Evolutionary conservation across 164 flowering plant species (phyloP).

Genomic region (Echeveria elegans): DNA sequence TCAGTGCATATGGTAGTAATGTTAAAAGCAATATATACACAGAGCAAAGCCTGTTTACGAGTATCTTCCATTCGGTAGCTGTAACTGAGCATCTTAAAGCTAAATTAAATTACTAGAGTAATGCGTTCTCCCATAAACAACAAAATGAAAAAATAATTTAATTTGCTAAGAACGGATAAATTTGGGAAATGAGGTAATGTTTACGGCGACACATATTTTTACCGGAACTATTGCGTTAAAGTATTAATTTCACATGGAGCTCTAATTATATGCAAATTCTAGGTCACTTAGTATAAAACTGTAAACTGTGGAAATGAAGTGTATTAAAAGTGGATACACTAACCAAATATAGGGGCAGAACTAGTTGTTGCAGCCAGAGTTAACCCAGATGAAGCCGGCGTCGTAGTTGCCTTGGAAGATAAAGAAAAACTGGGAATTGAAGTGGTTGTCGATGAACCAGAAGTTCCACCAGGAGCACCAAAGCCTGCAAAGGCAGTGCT

Average conservation of each 20-base stretch:
- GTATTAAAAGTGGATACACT: conserved; percentile 13
- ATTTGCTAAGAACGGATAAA: neutral
- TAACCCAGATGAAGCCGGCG: conserved; percentile 32
- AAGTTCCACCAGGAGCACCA: conserved; percentile 17
- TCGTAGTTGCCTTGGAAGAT: conserved; percentile 21
- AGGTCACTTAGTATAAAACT: neutral
- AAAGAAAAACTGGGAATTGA: conserved; percentile 33
- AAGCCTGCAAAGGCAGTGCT: conserved; percentile 12
- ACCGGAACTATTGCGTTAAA: neutral
- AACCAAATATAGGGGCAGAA: conserved; percentile 38
- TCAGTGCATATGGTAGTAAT: neutral
- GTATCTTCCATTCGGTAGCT: neutral
- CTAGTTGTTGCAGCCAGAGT: conserved; percentile 27
- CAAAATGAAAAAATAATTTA: neutral
- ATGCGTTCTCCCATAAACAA: too few relatives aligned
- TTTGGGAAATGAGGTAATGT: too few relatives aligned
- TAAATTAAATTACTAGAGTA: too few relatives aligned
- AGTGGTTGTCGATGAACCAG: conserved; percentile 25
- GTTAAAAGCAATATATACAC: neutral
- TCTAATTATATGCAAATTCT: neutral
- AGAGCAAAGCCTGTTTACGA: neutral
- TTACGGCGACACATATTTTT: neutral
- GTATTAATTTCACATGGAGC: neutral
- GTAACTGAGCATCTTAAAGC: too few relatives aligned
- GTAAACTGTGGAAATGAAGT: neutral